phyloP scores from a whole-genome alignment of 345 rosid genomes.

The Sisymbrium irio region DNA sequence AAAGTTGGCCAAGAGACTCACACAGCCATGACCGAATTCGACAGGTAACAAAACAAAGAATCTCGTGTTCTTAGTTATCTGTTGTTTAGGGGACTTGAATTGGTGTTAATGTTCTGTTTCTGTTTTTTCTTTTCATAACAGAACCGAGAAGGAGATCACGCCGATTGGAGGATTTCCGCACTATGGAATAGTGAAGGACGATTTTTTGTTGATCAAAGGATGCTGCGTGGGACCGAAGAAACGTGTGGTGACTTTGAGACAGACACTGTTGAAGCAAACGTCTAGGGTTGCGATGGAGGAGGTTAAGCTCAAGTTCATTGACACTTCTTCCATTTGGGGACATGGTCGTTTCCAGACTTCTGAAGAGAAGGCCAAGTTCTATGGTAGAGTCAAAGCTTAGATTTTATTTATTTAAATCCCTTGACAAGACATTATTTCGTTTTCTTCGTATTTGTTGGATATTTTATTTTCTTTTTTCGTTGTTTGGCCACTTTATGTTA shows the following conservation, averaged over 20 bases:
- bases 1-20: conserved; percentile 78
- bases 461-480: background rate
- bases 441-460: background rate
- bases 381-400: conserved; percentile 61
- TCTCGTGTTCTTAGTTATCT: background rate
- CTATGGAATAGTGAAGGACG: conserved; percentile 80
- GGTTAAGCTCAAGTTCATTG: conserved; percentile 75
- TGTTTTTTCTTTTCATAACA: background rate
- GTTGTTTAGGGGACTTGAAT: conserved; percentile 22
- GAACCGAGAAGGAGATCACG: conserved; percentile 84
- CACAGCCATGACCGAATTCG: conserved; percentile 70
- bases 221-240: conserved; percentile 87
- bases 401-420: background rate
- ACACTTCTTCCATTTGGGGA: conserved; percentile 62
- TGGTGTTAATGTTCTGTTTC: background rate
- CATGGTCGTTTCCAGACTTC: conserved; percentile 84
- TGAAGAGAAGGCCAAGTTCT: conserved; percentile 71
- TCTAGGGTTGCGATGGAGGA: conserved; percentile 72
- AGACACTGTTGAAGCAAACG: conserved; percentile 66
- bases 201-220: conserved; percentile 84
- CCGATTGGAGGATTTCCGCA: conserved; percentile 95
- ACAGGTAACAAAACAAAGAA: conserved; percentile 46
- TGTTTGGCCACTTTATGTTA: background rate
- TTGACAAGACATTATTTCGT: background rate
- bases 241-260: conserved; percentile 87